Evolutionary conservation across 768 basidiomycete species (phyloP).

Genomic region (Suillus weaverae): DNA sequence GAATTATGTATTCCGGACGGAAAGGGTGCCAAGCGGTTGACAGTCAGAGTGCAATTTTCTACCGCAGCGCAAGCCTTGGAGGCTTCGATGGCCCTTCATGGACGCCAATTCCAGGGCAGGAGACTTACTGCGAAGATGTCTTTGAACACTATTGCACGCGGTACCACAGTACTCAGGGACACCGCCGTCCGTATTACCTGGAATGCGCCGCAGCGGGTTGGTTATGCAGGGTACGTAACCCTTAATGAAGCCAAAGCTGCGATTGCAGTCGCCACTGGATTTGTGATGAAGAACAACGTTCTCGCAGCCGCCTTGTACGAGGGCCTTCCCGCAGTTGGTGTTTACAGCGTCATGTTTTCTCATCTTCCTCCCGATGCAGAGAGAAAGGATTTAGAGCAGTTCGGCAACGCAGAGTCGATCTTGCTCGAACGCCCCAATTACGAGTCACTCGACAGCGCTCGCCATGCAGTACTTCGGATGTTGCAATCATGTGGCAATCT

Average conservation of each 20-base stretch:
- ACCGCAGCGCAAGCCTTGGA: slow-evolving; percentile 48
- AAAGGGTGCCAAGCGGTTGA: slow-evolving; percentile 23
- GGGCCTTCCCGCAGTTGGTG: slow-evolving; percentile 58
- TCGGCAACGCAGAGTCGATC: slow-evolving; percentile 48
- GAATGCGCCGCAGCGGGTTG: slow-evolving; percentile 55
- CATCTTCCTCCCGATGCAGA: slow-evolving; percentile 49
- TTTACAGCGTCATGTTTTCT: slow-evolving; percentile 59
- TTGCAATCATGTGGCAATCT: slow-evolving; percentile 41
- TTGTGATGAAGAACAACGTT: slow-evolving; percentile 38
- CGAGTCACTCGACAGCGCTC: slow-evolving; percentile 31
- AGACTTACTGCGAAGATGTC: slow-evolving; percentile 48
- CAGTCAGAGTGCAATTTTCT: slow-evolving; percentile 48
- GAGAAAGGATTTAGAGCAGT: slow-evolving; percentile 43
- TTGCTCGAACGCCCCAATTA: slow-evolving; percentile 56
- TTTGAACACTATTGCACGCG: slow-evolving; percentile 36
- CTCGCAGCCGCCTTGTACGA: slow-evolving; percentile 52
- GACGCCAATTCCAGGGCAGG: slow-evolving; percentile 36
- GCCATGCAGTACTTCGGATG: slow-evolving; percentile 36
- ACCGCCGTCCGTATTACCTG: slow-evolving; percentile 58
- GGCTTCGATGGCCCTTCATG: slow-evolving; percentile 55
- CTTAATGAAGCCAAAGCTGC: slow-evolving; percentile 50
- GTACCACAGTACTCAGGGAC: slow-evolving; percentile 47
- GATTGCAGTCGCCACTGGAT: slow-evolving; percentile 42
- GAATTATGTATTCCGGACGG: slow-evolving; percentile 35
- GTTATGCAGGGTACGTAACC: slow-evolving; percentile 63